Base-by-base conservation (phyloP, 768 basidiomycete genomes). In the Lentinula aciculospora region DNA sequence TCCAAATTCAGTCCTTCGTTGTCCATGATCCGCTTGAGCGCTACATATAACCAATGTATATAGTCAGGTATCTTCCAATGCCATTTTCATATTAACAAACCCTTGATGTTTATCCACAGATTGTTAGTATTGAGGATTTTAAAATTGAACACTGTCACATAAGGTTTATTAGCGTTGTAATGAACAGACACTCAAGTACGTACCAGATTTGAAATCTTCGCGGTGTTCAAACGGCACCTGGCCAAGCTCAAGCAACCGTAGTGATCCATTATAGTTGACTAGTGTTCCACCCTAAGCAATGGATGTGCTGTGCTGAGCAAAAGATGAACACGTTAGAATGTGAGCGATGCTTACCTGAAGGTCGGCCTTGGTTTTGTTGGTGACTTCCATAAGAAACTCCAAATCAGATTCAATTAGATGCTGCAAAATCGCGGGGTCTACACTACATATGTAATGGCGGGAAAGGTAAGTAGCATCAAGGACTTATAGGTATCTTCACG, bases 351-450 rank as follows among this genome's bases (percentile, higher is more conserved):
- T 47, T 17, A 13, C 88, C 84, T 81, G 79, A 62, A 80, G 71
- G 66, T 88, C 93, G 51, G 88, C 92, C 81, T 96, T 94, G 67
- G 94, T 95, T 82, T 95, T 96, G 78, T 94, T 90, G 12, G 94
- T 97, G 61, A 96, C 89, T 72, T 96, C 92, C 92, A 93, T 94
- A 69, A 94, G 72, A 76, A 94, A 94, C 71, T 96, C 94, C 28
- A 88, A 82, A 60, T 84, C 73, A 10, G 81, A 80, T 66, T 90
- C 82, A 63, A 89, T 81, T 87, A 96, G 93, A 70, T 93, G 86
- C 68, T 88, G 84, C 58, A 92, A 75, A 67, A 96, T 95, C 62
- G 78, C 81, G 68, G 87, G 81, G 72, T 93, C 91, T 65, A 90
- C 91, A 61, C 89, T 85, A 57, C 44, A 60, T 34, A 58, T 64